These are phyloP conservation scores for Pseudonitzschia multistriata DNA, from an alignment of 108 stramenopile genomes.

Conservation along the genomic window DNA sequence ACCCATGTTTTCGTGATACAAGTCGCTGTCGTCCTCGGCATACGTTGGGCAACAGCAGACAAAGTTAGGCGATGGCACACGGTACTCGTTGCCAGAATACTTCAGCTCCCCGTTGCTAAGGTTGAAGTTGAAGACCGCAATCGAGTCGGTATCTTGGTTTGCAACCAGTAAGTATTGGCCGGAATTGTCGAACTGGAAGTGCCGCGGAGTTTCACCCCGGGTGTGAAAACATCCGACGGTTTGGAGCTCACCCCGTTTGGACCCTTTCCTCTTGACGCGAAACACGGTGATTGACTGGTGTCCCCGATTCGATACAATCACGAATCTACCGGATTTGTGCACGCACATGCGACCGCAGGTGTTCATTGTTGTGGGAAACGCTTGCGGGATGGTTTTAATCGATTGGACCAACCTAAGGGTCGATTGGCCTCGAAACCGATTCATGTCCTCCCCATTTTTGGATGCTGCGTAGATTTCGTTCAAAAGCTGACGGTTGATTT, in stretches of 20 bases:
- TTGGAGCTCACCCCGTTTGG: slow-evolving; percentile 69
- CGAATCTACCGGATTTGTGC: slow-evolving; percentile 85
- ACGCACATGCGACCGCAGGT: slow-evolving; percentile 92
- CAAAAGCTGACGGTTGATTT: slow-evolving; percentile 67
- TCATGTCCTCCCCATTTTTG: slow-evolving; percentile 62
- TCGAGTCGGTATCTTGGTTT: slow-evolving; percentile 91
- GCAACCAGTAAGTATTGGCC: slow-evolving; percentile 91
- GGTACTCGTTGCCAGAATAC: slow-evolving; percentile 88
- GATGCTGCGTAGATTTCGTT: slow-evolving; percentile 64
- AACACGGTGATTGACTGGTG: slow-evolving; percentile 91
- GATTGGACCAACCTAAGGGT: slow-evolving; percentile 84
- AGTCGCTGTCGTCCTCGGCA: slow-evolving; percentile 33
- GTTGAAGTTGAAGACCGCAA: slow-evolving; percentile 90
- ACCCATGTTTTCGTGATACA: background rate
- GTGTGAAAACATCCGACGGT: slow-evolving; percentile 92
- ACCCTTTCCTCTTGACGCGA: slow-evolving; percentile 58
- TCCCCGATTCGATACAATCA: slow-evolving; percentile 94
- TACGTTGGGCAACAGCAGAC: slow-evolving; percentile 79
- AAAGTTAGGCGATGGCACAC: slow-evolving; percentile 92
- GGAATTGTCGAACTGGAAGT: slow-evolving; percentile 90
- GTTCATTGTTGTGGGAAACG: slow-evolving; percentile 88
- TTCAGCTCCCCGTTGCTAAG: slow-evolving; percentile 79
- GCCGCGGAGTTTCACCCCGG: slow-evolving; percentile 90
- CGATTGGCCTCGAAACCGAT: slow-evolving; percentile 60
- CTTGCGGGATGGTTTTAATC: slow-evolving; percentile 86